Percentiles rank a stretch among this genome's conserved stretches.
Conservation (phyloP, 805 yeast species). For the Kregervanrija pseudodelftensis region DNA sequence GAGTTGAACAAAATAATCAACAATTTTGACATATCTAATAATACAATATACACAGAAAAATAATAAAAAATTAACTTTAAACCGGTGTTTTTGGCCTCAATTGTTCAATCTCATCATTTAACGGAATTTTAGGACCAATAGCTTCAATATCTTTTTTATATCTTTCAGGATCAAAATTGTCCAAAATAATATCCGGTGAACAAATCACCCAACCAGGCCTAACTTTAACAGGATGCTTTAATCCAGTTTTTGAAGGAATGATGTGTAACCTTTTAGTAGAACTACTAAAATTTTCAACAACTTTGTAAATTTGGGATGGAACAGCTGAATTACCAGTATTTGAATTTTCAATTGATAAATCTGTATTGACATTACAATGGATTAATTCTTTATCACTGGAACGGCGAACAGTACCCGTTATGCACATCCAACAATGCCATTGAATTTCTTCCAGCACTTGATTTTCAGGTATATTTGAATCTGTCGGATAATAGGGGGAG, state of each 20-base stretch:
- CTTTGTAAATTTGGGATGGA: slow-evolving; percentile 70
- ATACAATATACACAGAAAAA: background rate
- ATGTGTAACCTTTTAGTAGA: slow-evolving; percentile 80
- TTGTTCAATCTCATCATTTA: slow-evolving; percentile 64
- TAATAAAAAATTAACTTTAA: slow-evolving; percentile 2
- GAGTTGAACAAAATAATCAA: background rate
- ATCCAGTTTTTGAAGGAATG: slow-evolving; percentile 66
- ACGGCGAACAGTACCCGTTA: slow-evolving; percentile 88
- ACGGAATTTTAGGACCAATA: slow-evolving; percentile 55
- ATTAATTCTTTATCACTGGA: slow-evolving; percentile 77
- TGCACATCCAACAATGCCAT: slow-evolving; percentile 99
- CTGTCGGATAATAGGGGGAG: slow-evolving; percentile 61
- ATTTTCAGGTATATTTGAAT: slow-evolving; percentile 36
- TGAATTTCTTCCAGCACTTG: slow-evolving; percentile 61
- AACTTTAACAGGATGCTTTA: slow-evolving; percentile 51
- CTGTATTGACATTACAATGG: slow-evolving; percentile 90
- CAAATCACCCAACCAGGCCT: slow-evolving; percentile 90
- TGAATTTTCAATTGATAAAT: slow-evolving; percentile 61
- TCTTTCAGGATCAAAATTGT: slow-evolving; percentile 51
- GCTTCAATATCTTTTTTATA: slow-evolving; percentile 38
- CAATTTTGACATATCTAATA: no score
- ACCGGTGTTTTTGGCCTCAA: slow-evolving; percentile 80
- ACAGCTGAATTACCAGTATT: slow-evolving; percentile 39
- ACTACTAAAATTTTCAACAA: slow-evolving; percentile 84
- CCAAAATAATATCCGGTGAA: slow-evolving; percentile 74